phyloP scores from a whole-genome alignment of 2,329 filamentous ascomycete species.

The Ambrosiella xylebori region DNA sequence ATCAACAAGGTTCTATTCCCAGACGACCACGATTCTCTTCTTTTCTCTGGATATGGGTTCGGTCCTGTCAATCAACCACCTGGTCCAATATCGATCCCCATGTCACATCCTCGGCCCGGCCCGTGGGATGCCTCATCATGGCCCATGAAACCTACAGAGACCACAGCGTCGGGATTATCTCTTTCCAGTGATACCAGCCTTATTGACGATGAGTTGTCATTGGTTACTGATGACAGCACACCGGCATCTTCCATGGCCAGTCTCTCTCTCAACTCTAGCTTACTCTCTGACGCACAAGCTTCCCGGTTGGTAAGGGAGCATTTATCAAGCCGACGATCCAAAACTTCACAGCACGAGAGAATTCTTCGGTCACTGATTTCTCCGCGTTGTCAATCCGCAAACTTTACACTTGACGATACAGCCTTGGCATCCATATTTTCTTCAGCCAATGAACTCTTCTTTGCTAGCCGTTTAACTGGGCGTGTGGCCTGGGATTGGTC shows the following conservation, averaged over 20 bases:
- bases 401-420: conserved; percentile 38
- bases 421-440: conserved; percentile 41
- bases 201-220: background rate
- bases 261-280: conserved; percentile 20
- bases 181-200: conserved; percentile 25
- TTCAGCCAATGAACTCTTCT: conserved; percentile 46
- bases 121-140: background rate
- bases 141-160: conserved; percentile 23
- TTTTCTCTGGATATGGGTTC: background rate
- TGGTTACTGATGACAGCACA: conserved; percentile 10
- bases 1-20: background rate
- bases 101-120: background rate
- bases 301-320: conserved; percentile 32
- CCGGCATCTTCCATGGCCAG: conserved; percentile 6
- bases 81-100: background rate
- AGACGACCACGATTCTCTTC: background rate
- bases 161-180: conserved; percentile 31
- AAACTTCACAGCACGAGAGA: conserved; percentile 36
- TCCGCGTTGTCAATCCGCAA: conserved; percentile 27
- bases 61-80: background rate
- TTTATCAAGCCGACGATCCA: conserved; percentile 27
- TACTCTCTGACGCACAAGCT: conserved; percentile 29
- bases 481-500: conserved; percentile 48
- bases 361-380: conserved; percentile 41
- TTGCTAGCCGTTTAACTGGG: conserved; percentile 35